Evolutionary conservation across 805 yeast species (phyloP).

Genomic region (Spathaspora boniae): DNA sequence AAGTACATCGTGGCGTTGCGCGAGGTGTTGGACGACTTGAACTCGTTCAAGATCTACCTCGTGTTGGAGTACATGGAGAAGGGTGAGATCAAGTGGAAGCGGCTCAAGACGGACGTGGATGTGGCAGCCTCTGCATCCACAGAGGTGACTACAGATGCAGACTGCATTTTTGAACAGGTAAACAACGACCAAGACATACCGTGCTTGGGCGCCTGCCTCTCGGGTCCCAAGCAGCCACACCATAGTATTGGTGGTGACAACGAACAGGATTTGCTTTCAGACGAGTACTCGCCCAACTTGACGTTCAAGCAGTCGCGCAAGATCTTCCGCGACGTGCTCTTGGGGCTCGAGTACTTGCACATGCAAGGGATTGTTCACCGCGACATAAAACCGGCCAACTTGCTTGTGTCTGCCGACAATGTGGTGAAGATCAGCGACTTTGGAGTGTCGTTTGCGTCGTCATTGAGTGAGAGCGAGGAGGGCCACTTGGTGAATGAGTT

Average conservation of each 20-base stretch:
- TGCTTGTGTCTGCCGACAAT: slow-evolving; percentile 65
- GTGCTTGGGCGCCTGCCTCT: slow-evolving; percentile 21
- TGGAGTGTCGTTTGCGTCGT: slow-evolving; percentile 82
- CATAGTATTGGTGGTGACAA: slow-evolving; percentile 5
- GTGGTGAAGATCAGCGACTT: slow-evolving; percentile 92
- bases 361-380: slow-evolving; percentile 89
- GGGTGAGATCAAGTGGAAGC: slow-evolving; percentile 87
- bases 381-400: slow-evolving; percentile 93
- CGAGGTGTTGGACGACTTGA: slow-evolving; percentile 80
- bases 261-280: slow-evolving; percentile 20
- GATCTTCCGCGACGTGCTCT: slow-evolving; percentile 76
- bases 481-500: slow-evolving; percentile 48
- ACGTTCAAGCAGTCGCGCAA: slow-evolving; percentile 63
- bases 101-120: slow-evolving; percentile 12
- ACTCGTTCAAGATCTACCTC: slow-evolving; percentile 80
- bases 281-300: slow-evolving; percentile 52
- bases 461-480: slow-evolving; percentile 43
- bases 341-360: slow-evolving; percentile 89
- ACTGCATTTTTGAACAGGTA: neutral
- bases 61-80: slow-evolving; percentile 86
- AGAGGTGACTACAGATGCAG: too few species aligned
- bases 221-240: slow-evolving; percentile 9
- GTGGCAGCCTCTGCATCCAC: too few species aligned
- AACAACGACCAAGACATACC: slow-evolving; percentile 39
- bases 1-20: slow-evolving; percentile 38